These are phyloP conservation scores for Fusarium multiceps DNA, from an alignment of 2,329 filamentous ascomycete genomes.

Conservation along the genomic window DNA sequence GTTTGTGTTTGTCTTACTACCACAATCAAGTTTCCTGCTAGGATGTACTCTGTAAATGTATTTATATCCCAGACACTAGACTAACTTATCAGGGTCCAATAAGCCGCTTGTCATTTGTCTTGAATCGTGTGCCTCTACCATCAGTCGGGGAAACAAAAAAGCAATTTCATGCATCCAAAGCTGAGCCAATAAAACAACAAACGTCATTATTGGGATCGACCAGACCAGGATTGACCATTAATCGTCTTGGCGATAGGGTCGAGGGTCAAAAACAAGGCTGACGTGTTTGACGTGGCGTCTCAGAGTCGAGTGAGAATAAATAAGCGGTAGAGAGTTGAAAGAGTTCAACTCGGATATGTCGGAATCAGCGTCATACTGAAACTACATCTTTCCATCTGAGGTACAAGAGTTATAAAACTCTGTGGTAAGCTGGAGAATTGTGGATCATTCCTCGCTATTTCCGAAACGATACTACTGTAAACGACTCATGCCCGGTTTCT, in stretches of 20 bases:
- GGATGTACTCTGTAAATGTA: neutral
- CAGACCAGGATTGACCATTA: constrained; percentile 22
- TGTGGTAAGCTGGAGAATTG: constrained; percentile 22
- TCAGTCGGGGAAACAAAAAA: neutral
- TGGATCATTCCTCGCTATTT: constrained; percentile 33
- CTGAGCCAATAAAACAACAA: constrained; percentile 30
- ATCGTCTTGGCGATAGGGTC: constrained; percentile 28
- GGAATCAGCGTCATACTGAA: constrained; percentile 18
- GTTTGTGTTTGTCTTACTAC: neutral
- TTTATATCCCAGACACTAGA: neutral
- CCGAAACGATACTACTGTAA: constrained; percentile 28
- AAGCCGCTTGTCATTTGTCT: neutral
- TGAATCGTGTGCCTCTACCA: constrained; percentile 1
- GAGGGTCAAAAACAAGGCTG: constrained; percentile 28
- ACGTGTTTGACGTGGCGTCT: constrained; percentile 40
- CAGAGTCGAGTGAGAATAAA: neutral
- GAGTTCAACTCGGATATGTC: constrained; percentile 22
- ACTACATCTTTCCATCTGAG: neutral
- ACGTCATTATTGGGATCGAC: constrained; percentile 26
- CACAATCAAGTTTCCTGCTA: neutral
- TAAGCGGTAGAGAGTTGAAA: neutral
- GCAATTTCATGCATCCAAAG: constrained; percentile 22
- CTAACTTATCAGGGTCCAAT: neutral
- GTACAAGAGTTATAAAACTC: neutral
- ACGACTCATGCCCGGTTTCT: constrained; percentile 29